Percentiles rank a stretch among this genome's conserved stretches.
phyloP scores from a whole-genome alignment of 163 green algal species.

The Scenedesmus sp. region DNA sequence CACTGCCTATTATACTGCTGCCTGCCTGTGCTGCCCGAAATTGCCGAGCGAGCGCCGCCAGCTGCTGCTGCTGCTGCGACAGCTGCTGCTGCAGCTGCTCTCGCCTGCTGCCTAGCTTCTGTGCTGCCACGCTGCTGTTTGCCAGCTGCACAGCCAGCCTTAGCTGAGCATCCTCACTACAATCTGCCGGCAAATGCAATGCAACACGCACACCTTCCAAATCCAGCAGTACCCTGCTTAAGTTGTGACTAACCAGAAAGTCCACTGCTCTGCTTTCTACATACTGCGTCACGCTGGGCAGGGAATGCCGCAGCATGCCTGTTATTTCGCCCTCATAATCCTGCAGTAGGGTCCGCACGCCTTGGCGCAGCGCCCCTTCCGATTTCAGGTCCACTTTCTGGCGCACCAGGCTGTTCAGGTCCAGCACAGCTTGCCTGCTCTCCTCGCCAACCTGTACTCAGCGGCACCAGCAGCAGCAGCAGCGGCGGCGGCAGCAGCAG shows the following conservation, averaged over 20 bases:
- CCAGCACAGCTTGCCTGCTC: slow-evolving; percentile 28
- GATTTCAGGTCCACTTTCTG: slow-evolving; percentile 27
- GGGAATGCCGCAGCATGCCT: slow-evolving; percentile 32
- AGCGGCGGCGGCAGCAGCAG: neutral
- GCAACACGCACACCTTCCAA: slow-evolving; percentile 13
- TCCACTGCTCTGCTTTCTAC: slow-evolving; percentile 26
- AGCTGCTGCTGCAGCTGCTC: slow-evolving; percentile 8
- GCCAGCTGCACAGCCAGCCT: slow-evolving; percentile 30
- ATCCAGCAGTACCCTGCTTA: slow-evolving; percentile 33
- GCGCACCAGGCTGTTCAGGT: slow-evolving; percentile 38
- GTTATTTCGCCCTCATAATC: slow-evolving; percentile 31
- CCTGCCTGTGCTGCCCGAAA: slow-evolving; percentile 10
- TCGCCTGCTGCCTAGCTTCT: neutral
- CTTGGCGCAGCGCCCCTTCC: neutral
- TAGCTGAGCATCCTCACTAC: slow-evolving; percentile 26
- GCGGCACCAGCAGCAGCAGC: neutral
- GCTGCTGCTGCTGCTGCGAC: neutral
- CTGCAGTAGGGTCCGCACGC: slow-evolving; percentile 28
- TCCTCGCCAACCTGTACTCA: slow-evolving; percentile 44
- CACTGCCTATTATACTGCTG: neutral
- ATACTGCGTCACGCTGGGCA: slow-evolving; percentile 31
- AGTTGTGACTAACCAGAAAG: slow-evolving; percentile 42
- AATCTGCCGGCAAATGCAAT: slow-evolving; percentile 36
- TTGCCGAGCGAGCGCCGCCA: neutral
- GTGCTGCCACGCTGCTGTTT: slow-evolving; percentile 18